A percentile compares a stretch with the other conserved stretches of the same genome.
phyloP scores from a whole-genome alignment of 257 asterid genomes.

The Rehmannia glutinosa region DNA sequence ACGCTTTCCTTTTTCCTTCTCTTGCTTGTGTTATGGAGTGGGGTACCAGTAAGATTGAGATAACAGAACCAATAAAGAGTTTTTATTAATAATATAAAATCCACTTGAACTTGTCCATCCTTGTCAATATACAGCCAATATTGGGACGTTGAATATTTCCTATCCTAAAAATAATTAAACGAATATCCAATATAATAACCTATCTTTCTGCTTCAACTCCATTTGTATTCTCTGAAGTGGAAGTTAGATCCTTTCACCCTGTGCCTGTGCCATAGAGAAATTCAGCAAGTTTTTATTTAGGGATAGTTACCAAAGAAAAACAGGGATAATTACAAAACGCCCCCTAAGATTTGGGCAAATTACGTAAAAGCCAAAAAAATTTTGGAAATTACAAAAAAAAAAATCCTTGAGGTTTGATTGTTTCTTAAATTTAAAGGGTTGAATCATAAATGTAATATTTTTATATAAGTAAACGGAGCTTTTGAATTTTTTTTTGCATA shows the following conservation, averaged over 20 bases:
- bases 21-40: too few species aligned
- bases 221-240: neutral
- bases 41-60: neutral
- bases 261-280: neutral
- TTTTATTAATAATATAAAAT: neutral
- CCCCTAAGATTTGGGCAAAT: too few species aligned
- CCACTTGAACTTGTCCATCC: neutral
- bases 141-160: neutral
- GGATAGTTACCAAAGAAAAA: too few species aligned
- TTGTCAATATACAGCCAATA: neutral
- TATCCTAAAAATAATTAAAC: neutral
- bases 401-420: too few species aligned
- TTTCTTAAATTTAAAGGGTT: too few species aligned
- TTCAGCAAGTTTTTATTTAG: neutral
- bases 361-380: too few species aligned
- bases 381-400: too few species aligned
- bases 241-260: slow-evolving; percentile 6
- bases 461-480: too few species aligned
- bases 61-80: neutral
- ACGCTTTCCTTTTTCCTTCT: too few species aligned
- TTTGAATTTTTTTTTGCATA: too few species aligned
- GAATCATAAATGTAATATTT: too few species aligned
- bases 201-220: slow-evolving; percentile 11
- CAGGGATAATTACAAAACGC: too few species aligned
- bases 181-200: neutral